Percentiles rank a stretch among this genome's conserved stretches.
These are phyloP conservation scores for Neonectria coccinea DNA, from an alignment of 2,329 filamentous ascomycete species.

Conservation along the genomic window DNA sequence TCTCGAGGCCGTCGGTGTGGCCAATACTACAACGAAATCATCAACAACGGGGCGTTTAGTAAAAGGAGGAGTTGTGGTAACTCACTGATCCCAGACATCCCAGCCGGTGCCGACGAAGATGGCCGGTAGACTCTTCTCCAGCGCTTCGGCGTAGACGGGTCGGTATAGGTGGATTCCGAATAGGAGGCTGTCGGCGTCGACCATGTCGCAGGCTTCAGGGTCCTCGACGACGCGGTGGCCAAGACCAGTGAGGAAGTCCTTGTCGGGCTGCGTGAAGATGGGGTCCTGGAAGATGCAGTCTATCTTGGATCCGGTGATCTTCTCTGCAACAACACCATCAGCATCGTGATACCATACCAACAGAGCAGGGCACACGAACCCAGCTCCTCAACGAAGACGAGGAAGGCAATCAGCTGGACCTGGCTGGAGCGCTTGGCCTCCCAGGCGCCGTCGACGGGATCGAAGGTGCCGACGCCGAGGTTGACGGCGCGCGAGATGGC, in stretches of 20 bases:
- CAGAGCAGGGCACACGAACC: constrained; percentile 46
- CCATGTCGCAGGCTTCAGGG: constrained; percentile 63
- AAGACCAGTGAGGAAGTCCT: constrained; percentile 64
- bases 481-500: constrained; percentile 57
- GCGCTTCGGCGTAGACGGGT: constrained; percentile 63
- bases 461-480: constrained; percentile 67
- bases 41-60: constrained; percentile 7
- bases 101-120: constrained; percentile 69
- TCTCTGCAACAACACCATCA: constrained; percentile 33
- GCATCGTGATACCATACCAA: neutral
- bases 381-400: constrained; percentile 58
- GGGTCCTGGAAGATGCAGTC: constrained; percentile 67
- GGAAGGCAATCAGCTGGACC: constrained; percentile 66
- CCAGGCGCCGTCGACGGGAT: constrained; percentile 60
- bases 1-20: constrained; percentile 33
- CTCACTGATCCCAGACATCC: constrained; percentile 64
- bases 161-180: constrained; percentile 73
- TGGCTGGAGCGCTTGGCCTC: constrained; percentile 60
- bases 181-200: constrained; percentile 64
- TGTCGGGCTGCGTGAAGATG: constrained; percentile 61
- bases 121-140: constrained; percentile 60
- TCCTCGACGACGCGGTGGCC: constrained; percentile 64
- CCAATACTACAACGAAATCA: constrained; percentile 5
- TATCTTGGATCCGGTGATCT: constrained; percentile 47
- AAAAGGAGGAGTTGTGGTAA: neutral